These are phyloP conservation scores for Hypomontagnella submonticulosa DNA, from an alignment of 495 filamentous ascomycete species.

Conservation along the genomic window DNA sequence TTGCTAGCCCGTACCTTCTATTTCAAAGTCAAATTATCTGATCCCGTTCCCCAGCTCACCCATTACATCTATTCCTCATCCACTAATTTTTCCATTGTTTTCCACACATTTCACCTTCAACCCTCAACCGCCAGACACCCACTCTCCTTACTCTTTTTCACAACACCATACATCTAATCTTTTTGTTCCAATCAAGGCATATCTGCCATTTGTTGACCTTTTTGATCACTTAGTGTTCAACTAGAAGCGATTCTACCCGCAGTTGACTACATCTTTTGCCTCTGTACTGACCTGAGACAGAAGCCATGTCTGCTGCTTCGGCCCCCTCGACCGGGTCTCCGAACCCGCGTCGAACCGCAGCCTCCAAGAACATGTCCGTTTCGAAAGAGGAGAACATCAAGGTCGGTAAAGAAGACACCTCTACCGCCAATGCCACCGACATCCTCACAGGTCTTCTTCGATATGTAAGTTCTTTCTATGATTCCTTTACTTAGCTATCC, in stretches of 20 bases:
- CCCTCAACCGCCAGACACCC: conserved; percentile 26
- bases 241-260: conserved; percentile 23
- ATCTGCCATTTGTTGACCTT: conserved; percentile 44
- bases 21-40: no score
- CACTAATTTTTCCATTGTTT: conserved; percentile 13
- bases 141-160: conserved; percentile 13
- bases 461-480: conserved; percentile 36
- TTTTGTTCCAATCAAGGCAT: conserved; percentile 44
- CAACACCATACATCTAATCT: conserved; percentile 41
- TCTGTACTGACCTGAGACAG: conserved; percentile 24
- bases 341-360: conserved; percentile 51
- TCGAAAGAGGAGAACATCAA: conserved; percentile 60
- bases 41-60: no score
- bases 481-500: neutral
- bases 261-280: conserved; percentile 22
- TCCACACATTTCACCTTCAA: conserved; percentile 36
- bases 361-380: conserved; percentile 42
- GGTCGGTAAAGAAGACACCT: conserved; percentile 47
- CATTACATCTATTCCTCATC: neutral
- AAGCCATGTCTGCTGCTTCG: conserved; percentile 57
- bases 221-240: conserved; percentile 37
- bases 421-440: conserved; percentile 48
- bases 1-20: no score
- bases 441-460: conserved; percentile 40
- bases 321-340: conserved; percentile 62